A percentile compares a stretch with the other conserved stretches of the same genome.
phyloP scores from a whole-genome alignment of 345 rosid genomes.

The Firmiana major region DNA sequence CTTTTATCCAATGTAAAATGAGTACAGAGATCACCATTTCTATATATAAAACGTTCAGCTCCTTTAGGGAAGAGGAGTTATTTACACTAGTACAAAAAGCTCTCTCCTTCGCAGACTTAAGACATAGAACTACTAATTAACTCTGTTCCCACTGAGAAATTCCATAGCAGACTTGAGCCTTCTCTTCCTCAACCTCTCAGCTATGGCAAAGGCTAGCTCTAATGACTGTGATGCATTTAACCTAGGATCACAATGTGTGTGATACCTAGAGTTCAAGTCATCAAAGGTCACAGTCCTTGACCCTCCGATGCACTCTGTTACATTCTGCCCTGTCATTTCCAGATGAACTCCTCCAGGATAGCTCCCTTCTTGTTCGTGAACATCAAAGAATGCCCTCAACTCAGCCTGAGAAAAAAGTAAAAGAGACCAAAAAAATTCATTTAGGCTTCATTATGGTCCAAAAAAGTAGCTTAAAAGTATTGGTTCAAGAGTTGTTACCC shows the following conservation, averaged over 20 bases:
- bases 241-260: slow-evolving; percentile 13
- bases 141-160: neutral
- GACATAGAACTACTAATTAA: neutral
- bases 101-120: neutral
- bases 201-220: slow-evolving; percentile 20
- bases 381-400: slow-evolving; percentile 17
- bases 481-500: slow-evolving; percentile 22
- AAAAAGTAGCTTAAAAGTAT: neutral
- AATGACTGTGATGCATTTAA: slow-evolving; percentile 18
- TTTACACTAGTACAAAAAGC: neutral
- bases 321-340: slow-evolving; percentile 14
- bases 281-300: slow-evolving; percentile 12
- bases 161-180: slow-evolving; percentile 4
- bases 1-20: neutral
- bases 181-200: slow-evolving; percentile 16
- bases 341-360: slow-evolving; percentile 17
- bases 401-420: neutral
- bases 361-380: slow-evolving; percentile 16
- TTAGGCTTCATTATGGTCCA: neutral
- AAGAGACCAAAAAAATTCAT: neutral
- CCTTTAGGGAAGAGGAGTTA: neutral
- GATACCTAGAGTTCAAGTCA: slow-evolving; percentile 18
- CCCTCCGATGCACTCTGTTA: slow-evolving; percentile 8
- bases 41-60: neutral
- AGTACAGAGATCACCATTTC: neutral